Conservation (phyloP, 371 early-diverging fungal genomes). For the Mortierella sp. region DNA sequence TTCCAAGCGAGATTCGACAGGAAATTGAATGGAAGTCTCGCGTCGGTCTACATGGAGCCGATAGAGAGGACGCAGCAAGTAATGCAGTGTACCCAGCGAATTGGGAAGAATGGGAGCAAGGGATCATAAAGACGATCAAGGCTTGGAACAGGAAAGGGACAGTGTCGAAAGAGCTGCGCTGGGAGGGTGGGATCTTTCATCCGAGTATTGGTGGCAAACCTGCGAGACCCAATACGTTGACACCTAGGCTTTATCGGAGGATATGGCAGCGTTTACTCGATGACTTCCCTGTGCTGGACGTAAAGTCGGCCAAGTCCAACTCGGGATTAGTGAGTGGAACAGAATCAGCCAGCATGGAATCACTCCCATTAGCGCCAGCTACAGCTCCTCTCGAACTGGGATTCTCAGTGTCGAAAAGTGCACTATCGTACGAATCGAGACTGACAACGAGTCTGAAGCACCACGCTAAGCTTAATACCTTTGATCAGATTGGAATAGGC, state of each 20-base stretch:
- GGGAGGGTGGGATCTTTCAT: conserved; percentile 18
- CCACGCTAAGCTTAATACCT: conserved; percentile 24
- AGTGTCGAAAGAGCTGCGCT: conserved; percentile 7
- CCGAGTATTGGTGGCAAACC: conserved; percentile 49
- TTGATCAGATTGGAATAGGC: conserved; percentile 30
- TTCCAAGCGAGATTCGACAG: conserved; percentile 22
- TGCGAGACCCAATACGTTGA: conserved; percentile 23
- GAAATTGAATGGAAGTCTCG: conserved; percentile 46
- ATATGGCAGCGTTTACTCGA: conserved; percentile 42
- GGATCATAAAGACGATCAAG: conserved; percentile 19
- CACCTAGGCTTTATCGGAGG: conserved; percentile 34
- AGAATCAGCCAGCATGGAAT: neutral
- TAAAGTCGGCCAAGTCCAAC: neutral
- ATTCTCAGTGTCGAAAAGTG: conserved; percentile 23
- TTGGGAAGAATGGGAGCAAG: conserved; percentile 25
- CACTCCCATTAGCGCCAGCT: neutral
- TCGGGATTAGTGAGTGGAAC: neutral
- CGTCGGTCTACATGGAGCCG: conserved; percentile 13
- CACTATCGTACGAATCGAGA: conserved; percentile 12
- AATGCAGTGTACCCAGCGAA: neutral
- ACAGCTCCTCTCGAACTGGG: neutral
- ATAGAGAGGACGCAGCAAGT: neutral
- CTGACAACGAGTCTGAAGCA: conserved; percentile 7
- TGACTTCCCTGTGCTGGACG: conserved; percentile 29
- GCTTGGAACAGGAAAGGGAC: conserved; percentile 28